A percentile compares a stretch with the other conserved stretches of the same genome.
Evolutionary conservation across 192 early-diverging fungal genomes (phyloP).

Genomic region (Podila horticola): DNA sequence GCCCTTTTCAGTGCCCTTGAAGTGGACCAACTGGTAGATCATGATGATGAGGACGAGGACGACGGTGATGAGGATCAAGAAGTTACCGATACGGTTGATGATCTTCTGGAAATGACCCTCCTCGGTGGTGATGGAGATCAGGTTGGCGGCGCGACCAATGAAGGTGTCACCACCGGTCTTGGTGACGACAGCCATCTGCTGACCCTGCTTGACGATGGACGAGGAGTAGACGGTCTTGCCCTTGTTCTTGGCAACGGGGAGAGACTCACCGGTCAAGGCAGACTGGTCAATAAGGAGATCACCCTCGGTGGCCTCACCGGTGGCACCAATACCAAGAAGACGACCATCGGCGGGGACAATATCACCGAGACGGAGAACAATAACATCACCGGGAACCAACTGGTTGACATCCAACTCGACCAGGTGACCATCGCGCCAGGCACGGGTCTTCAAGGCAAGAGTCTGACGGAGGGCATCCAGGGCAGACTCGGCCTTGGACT

Average conservation of each 20-base stretch:
- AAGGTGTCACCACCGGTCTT: conserved; percentile 96
- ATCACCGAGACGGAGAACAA: conserved; percentile 92
- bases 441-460: conserved; percentile 86
- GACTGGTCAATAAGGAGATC: conserved; percentile 92
- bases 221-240: conserved; percentile 90
- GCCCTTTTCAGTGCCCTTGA: conserved; percentile 54
- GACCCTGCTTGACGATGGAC: conserved; percentile 94
- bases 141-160: conserved; percentile 93
- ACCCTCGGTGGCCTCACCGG: conserved; percentile 80
- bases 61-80: conserved; percentile 89
- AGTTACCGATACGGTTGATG: conserved; percentile 93
- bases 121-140: conserved; percentile 93
- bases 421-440: conserved; percentile 81
- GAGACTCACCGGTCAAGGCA: conserved; percentile 93
- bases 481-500: conserved; percentile 92
- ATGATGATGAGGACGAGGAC: conserved; percentile 85
- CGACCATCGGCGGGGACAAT: conserved; percentile 94
- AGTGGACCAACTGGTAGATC: conserved; percentile 72
- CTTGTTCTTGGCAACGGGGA: conserved; percentile 88
- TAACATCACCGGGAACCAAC: conserved; percentile 93
- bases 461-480: conserved; percentile 96
- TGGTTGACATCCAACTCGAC: conserved; percentile 76
- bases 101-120: conserved; percentile 98
- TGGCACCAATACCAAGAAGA: conserved; percentile 79
- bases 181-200: conserved; percentile 90